phyloP scores from a whole-genome alignment of 1,284 basidiomycete species.

The Grifola frondosa region DNA sequence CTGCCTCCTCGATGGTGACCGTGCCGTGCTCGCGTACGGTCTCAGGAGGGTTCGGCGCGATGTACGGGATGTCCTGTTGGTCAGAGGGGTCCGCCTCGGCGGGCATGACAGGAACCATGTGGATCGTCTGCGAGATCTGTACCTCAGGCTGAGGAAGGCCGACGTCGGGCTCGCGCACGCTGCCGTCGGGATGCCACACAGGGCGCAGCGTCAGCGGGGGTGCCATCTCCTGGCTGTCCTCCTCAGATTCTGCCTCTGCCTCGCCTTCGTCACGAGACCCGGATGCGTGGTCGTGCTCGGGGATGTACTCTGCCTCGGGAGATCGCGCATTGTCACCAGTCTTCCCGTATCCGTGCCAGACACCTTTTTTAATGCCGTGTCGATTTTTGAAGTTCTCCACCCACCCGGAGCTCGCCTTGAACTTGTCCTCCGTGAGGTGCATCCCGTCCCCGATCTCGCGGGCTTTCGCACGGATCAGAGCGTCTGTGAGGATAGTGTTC shows the following conservation, averaged over 20 bases:
- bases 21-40: conserved; percentile 3
- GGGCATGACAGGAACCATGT: too few species aligned
- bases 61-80: conserved; percentile 10
- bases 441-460: conserved; percentile 62
- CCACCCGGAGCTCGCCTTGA: conserved; percentile 91
- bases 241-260: background rate
- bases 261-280: conserved; percentile 8
- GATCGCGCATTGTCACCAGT: conserved; percentile 9
- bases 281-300: conserved; percentile 7
- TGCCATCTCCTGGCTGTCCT: too few species aligned
- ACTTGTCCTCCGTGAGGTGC: conserved; percentile 65
- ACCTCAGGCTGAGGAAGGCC: too few species aligned
- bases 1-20: conserved; percentile 9
- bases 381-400: conserved; percentile 89
- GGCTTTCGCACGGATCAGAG: conserved; percentile 70
- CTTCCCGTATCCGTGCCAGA: conserved; percentile 44
- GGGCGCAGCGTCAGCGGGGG: too few species aligned
- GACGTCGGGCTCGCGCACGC: too few species aligned
- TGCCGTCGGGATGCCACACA: too few species aligned
- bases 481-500: conserved; percentile 64
- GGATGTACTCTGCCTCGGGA: conserved; percentile 10
- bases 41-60: conserved; percentile 12
- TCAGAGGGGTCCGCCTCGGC: conserved; percentile 7
- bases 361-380: conserved; percentile 66
- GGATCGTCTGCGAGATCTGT: too few species aligned